These are phyloP conservation scores for sorghum (Sorghum bicolor) DNA, from an alignment of 176 grass and related monocot species.

Conservation along the genomic window DNA sequence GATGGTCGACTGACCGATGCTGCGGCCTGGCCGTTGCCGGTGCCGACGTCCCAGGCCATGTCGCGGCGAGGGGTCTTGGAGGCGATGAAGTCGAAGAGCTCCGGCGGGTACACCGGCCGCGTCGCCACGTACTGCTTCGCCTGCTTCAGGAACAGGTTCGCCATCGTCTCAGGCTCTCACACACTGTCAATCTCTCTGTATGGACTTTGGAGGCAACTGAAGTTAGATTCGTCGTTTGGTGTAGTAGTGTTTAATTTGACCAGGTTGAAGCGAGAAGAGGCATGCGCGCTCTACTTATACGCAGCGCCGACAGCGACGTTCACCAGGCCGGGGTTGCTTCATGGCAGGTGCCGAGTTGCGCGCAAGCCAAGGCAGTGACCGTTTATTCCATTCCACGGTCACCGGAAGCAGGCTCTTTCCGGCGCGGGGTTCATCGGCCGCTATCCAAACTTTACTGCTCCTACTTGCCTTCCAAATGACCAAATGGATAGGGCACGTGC, in stretches of 20 bases:
- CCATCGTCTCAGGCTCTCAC: constrained; percentile 31
- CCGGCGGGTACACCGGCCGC: constrained; percentile 63
- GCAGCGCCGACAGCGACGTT: background rate
- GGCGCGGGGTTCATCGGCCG: background rate
- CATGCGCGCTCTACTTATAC: background rate
- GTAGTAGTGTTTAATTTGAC: background rate
- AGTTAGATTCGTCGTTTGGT: background rate
- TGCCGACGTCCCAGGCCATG: constrained; percentile 89
- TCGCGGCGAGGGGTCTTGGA: constrained; percentile 60
- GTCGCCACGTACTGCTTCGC: constrained; percentile 71
- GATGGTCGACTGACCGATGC: constrained; percentile 24
- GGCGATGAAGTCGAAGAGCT: constrained; percentile 75
- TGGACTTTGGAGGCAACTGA: background rate
- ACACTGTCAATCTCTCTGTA: background rate
- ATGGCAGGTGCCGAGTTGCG: background rate
- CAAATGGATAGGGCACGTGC: background rate
- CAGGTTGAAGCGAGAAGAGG: background rate
- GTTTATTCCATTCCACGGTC: background rate
- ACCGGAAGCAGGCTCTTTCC: background rate
- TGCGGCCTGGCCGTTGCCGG: constrained; percentile 85
- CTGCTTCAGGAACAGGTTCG: constrained; percentile 87
- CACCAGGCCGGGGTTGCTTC: background rate
- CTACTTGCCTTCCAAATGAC: background rate
- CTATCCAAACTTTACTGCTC: background rate
- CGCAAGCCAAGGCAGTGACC: background rate